Conservation (phyloP, 208 protist genomes). For the Acanthamoeba lenticulata region DNA sequence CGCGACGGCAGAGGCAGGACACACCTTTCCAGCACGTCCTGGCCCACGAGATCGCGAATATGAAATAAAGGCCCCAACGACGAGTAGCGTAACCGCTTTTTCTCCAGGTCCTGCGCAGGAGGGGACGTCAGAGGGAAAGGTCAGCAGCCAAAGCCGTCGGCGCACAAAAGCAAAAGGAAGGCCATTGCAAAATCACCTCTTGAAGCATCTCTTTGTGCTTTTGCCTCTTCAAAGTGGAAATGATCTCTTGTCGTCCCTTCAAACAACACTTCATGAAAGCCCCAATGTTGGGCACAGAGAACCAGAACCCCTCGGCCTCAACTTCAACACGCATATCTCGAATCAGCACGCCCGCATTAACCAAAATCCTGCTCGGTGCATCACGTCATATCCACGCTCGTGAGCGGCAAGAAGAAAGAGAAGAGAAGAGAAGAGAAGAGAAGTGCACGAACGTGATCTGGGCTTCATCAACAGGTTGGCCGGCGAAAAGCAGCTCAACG, state of each 20-base stretch:
- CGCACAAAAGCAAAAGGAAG: neutral
- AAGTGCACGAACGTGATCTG: slow-evolving; percentile 3
- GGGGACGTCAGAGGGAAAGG: neutral
- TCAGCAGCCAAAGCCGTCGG: neutral
- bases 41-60: neutral
- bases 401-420: too few relatives aligned
- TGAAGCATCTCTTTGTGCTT: slow-evolving; percentile 59
- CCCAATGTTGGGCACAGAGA: slow-evolving; percentile 50
- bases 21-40: slow-evolving; percentile 49
- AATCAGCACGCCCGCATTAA: slow-evolving; percentile 36
- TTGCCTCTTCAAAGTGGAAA: slow-evolving; percentile 20
- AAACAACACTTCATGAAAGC: slow-evolving; percentile 27
- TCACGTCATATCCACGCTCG: too few relatives aligned
- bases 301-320: slow-evolving; percentile 35
- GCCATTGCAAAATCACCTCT: neutral
- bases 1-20: neutral
- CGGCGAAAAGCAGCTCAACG: slow-evolving; percentile 15
- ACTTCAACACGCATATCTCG: neutral
- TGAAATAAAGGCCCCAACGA: slow-evolving; percentile 22
- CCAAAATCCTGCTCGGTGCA: neutral
- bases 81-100: slow-evolving; percentile 18
- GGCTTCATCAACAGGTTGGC: neutral
- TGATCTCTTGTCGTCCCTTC: slow-evolving; percentile 30
- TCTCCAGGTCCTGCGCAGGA: neutral
- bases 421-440: neutral